Evolutionary conservation across 2,329 filamentous ascomycete species (phyloP), one percentile per base, ranked within the genome.

Genomic region (Didymella arachidicola): DNA sequence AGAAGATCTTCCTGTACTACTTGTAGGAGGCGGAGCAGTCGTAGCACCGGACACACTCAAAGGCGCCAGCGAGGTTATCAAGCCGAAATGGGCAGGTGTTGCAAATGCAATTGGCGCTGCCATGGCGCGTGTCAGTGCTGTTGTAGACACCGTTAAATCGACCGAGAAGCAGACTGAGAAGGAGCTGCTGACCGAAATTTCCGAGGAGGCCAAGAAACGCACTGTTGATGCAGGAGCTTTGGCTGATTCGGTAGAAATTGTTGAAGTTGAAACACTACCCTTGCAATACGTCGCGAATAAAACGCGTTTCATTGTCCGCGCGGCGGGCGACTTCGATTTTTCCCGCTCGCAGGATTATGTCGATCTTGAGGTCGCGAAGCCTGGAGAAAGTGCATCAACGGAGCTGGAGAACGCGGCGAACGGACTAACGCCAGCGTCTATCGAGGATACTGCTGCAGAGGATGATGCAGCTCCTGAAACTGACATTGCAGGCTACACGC

Each of bases 31-130:
- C 0, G 87, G 87, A 4, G 84, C 86, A 1, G 78, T 88, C 10
- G 80, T 89, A 42, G 82, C 84, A 0, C 86, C 85, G 0, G 78
- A 84, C 34, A 71, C 80, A n/a, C 76, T 89, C 0, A 75, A 77
- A 30, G 86, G 86, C 1, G 86, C 85, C 8, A 85, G 83, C 59
- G 78, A 75, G 30, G 83, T 88, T 1, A 72, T 87, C 43, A 86
- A 83, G 61, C 85, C 85, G 0, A 75, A 80, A 39, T 87, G 81
- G 77, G 83, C 84, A 2, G 82, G 81, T 3, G 84, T 89, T 1
- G 87, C 87, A 8, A 89, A 89, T 66, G 87, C 87, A 0, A 86
- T 89, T 10, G 87, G 87, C 1, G 87, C 86, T 8, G 86, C 87
- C 0, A 87, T 86, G 57, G 85, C 86, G 1, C 78, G 84, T 38